phyloP scores from a whole-genome alignment of 129 eudicot species.

The Arctium lappa region DNA sequence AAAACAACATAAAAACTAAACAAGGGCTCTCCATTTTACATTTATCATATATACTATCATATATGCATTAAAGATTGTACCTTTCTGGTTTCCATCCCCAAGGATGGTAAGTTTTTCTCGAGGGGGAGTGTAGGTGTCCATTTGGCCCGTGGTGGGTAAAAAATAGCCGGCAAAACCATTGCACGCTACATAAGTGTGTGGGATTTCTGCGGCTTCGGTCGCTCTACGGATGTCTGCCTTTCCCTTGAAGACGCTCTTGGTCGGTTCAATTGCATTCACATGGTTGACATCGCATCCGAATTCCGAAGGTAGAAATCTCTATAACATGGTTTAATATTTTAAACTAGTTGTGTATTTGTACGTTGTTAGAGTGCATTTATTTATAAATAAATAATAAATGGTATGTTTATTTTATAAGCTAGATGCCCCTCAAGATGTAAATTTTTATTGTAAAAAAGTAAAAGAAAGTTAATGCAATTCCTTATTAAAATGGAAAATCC shows the following conservation, averaged over 20 bases:
- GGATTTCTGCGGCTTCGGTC: conserved; percentile 39
- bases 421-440: no score
- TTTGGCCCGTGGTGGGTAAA: conserved; percentile 30
- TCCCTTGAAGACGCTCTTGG: conserved; percentile 15
- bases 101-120: conserved; percentile 34
- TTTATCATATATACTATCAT: not conserved
- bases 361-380: not conserved
- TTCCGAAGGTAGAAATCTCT: conserved; percentile 56
- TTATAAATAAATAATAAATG: not conserved
- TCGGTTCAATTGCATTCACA: conserved; percentile 43
- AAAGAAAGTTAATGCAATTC: no score
- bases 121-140: conserved; percentile 18
- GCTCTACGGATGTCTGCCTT: conserved; percentile 36
- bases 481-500: not conserved
- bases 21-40: not conserved
- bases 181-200: conserved; percentile 33
- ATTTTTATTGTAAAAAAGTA: no score
- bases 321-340: not conserved
- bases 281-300: conserved; percentile 44
- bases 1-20: not conserved
- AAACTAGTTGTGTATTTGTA: not conserved
- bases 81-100: conserved; percentile 51
- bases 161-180: conserved; percentile 31
- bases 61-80: conserved; percentile 8
- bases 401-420: not conserved